A percentile compares a stretch with the other conserved stretches of the same genome.
phyloP scores from a whole-genome alignment of 2,329 filamentous ascomycete genomes.

The Juglanconis oblonga region DNA sequence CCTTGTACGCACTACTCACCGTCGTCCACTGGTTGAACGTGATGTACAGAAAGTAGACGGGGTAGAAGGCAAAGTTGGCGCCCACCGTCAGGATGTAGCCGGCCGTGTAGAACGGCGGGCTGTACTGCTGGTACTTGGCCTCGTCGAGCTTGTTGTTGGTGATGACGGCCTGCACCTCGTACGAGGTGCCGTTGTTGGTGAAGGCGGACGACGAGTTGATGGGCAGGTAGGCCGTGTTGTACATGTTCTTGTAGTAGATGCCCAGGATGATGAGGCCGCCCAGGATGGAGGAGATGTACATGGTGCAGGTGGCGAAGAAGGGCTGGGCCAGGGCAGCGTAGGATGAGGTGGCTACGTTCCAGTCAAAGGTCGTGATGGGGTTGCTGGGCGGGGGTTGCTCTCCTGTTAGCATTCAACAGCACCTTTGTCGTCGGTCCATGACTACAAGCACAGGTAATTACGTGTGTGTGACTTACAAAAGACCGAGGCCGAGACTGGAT shows the following conservation, averaged over 20 bases:
- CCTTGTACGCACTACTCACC: conserved; percentile 34
- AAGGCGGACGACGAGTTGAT: conserved; percentile 46
- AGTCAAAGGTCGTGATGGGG: conserved; percentile 49
- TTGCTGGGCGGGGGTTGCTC: conserved; percentile 26
- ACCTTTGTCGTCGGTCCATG: background rate
- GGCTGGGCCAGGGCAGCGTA: conserved; percentile 36
- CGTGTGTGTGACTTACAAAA: conserved; percentile 25
- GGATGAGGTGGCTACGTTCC: conserved; percentile 41
- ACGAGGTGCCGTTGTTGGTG: conserved; percentile 39
- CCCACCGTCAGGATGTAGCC: conserved; percentile 39
- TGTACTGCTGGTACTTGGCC: conserved; percentile 39
- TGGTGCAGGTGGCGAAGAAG: conserved; percentile 39
- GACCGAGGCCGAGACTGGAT: conserved; percentile 36
- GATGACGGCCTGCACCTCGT: conserved; percentile 38
- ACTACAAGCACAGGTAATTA: background rate
- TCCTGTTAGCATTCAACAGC: no score
- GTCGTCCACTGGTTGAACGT: conserved; percentile 40
- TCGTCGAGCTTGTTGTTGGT: conserved; percentile 36
- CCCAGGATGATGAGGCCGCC: conserved; percentile 37
- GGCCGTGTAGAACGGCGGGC: conserved; percentile 42
- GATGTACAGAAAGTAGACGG: conserved; percentile 41
- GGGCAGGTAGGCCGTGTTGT: conserved; percentile 43
- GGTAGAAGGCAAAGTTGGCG: conserved; percentile 42
- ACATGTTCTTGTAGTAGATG: conserved; percentile 42
- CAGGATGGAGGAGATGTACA: conserved; percentile 31